Base-by-base conservation (phyloP, 805 yeast genomes). In the Candida krabiensis region DNA sequence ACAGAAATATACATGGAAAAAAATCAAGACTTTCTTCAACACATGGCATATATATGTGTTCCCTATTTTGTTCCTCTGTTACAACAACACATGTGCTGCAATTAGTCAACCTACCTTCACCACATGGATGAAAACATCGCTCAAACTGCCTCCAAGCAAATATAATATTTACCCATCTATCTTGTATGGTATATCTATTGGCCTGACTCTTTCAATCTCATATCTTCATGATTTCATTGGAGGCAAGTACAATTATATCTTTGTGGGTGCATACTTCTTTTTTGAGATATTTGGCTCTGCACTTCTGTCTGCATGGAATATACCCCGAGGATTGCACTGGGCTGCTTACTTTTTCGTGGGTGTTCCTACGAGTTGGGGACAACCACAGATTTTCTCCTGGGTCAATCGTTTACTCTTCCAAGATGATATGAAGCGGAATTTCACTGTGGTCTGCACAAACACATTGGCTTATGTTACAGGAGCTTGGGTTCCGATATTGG, bases 361-460 rank as follows among this genome's bases (percentile, higher is more conserved):
- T 1, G 55, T 70, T 12, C 78, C 81, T 3, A 58, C 71, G 0
- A 44, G 71, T 5, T 68, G 69, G 69, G 81, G 80, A 1, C 82
- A 75, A 55, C 80, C 82, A 1, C 66, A 71, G 48, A 71, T 77
- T 8, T 77, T 67, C 41, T 62, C 79, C 2, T 77, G 82, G 83
- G 69, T 76, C 15, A 77, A 77, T 50, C 60, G 75, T 25, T 49
- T 69, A 18, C 48, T 77, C 19, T 61, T 60, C 19, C 50, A 60
- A 7, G 72, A 73, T 44, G 75, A 71, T 46, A 63, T 64, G 69
- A 67, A 67, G 53, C 52, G 71, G 47, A 59, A 56, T 42, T 47
- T 52, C 26, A 60, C 64, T 4, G 72, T 70, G 9, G 71, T 63
- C 7, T 38, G 54, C 13, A 71, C 75, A 3, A 70, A 70, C 49